phyloP scores from a whole-genome alignment of 2,329 filamentous ascomycete species.

The Pseudogymnoascus pannorum region DNA sequence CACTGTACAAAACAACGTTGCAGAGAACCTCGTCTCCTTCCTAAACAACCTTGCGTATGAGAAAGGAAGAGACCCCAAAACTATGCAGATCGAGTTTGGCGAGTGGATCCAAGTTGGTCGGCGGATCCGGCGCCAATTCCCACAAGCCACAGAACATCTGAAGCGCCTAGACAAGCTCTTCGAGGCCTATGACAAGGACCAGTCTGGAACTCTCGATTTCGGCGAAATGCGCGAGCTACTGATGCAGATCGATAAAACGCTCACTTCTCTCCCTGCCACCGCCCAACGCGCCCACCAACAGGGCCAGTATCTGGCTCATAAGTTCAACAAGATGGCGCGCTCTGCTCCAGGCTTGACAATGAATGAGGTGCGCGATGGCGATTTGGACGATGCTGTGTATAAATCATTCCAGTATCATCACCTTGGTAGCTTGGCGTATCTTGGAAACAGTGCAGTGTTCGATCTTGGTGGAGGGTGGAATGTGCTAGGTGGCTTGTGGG shows the following conservation, averaged over 20 bases:
- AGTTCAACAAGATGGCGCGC: constrained; percentile 85
- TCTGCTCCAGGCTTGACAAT: constrained; percentile 65
- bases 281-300: constrained; percentile 96
- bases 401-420: constrained; percentile 93
- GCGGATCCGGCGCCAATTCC: constrained; percentile 81
- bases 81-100: constrained; percentile 74
- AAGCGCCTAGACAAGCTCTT: constrained; percentile 88
- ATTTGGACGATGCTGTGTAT: constrained; percentile 86
- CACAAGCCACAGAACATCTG: constrained; percentile 80
- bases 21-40: constrained; percentile 84
- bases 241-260: constrained; percentile 85
- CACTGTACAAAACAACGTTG: constrained; percentile 95
- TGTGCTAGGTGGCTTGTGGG: constrained; percentile 75
- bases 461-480: constrained; percentile 74
- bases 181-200: constrained; percentile 83
- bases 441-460: constrained; percentile 94
- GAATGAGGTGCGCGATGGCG: constrained; percentile 81
- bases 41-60: constrained; percentile 86
- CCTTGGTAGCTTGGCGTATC: constrained; percentile 84
- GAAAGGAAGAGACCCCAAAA: constrained; percentile 81
- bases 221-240: constrained; percentile 84
- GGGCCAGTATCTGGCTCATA: constrained; percentile 83
- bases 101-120: constrained; percentile 84
- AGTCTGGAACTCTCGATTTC: constrained; percentile 89
- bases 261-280: constrained; percentile 89